Conservation (phyloP, 192 early-diverging fungal species). For the Coemansia furcata region DNA sequence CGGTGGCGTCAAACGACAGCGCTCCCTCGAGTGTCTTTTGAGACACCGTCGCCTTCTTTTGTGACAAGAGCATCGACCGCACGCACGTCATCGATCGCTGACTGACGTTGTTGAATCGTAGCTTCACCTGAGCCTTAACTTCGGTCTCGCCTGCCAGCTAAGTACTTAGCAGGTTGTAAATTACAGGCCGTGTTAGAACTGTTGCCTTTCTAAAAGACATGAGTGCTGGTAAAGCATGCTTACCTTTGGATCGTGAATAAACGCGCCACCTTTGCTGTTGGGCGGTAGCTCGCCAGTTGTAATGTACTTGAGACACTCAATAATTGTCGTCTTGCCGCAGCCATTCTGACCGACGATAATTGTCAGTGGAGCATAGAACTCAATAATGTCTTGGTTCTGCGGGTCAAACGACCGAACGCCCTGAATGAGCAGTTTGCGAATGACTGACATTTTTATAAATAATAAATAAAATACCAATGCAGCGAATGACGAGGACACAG, state of each 20-base stretch:
- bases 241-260: conserved; percentile 92
- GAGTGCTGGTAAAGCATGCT: neutral
- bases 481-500: neutral
- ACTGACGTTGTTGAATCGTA: conserved; percentile 79
- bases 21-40: conserved; percentile 81
- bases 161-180: neutral
- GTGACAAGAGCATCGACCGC: conserved; percentile 75
- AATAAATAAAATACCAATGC: neutral
- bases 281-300: conserved; percentile 91
- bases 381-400: conserved; percentile 66
- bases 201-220: neutral
- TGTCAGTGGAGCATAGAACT: conserved; percentile 89
- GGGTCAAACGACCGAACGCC: conserved; percentile 94
- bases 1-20: conserved; percentile 57
- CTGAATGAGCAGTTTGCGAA: conserved; percentile 72
- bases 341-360: conserved; percentile 96
- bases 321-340: conserved; percentile 96
- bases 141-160: conserved; percentile 69
- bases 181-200: neutral
- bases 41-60: conserved; percentile 57
- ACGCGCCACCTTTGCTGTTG: conserved; percentile 81
- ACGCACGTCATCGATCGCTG: conserved; percentile 70
- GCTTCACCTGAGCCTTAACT: conserved; percentile 88
- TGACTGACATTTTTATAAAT: conserved; percentile 52
- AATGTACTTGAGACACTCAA: conserved; percentile 94